Conservation (phyloP, 73 alveolate species). For the Tetrahymena borealis region DNA sequence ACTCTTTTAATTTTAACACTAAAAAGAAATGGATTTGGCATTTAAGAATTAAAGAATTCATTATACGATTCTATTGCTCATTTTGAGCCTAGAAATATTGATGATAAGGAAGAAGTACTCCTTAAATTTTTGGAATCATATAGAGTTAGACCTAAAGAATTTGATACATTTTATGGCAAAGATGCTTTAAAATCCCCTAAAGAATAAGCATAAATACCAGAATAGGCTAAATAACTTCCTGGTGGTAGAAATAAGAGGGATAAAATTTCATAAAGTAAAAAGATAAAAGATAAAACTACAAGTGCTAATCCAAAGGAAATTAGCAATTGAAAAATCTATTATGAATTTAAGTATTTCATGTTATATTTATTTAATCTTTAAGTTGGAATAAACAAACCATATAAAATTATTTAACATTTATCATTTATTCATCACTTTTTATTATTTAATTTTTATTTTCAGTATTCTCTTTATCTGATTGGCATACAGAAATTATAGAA, state of each 20-base stretch:
- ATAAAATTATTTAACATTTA: too few species aligned
- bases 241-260: background rate
- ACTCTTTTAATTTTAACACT: background rate
- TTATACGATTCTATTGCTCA: background rate
- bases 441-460: background rate
- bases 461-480: constrained; percentile 23
- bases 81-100: background rate
- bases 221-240: background rate
- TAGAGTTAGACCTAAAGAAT: background rate
- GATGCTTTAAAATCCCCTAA: background rate
- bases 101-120: background rate
- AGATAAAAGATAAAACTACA: background rate
- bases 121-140: background rate
- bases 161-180: background rate
- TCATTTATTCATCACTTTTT: too few species aligned
- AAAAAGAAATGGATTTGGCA: background rate
- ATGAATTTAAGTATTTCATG: too few species aligned
- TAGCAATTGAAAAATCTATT: background rate
- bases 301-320: background rate
- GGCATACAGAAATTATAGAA: constrained; percentile 88
- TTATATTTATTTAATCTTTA: too few species aligned
- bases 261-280: background rate
- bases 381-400: too few species aligned
- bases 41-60: background rate
- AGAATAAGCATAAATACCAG: background rate